Evolutionary conservation across 2,329 filamentous ascomycete genomes (phyloP).

Genomic region (Phialocephala subalpina): DNA sequence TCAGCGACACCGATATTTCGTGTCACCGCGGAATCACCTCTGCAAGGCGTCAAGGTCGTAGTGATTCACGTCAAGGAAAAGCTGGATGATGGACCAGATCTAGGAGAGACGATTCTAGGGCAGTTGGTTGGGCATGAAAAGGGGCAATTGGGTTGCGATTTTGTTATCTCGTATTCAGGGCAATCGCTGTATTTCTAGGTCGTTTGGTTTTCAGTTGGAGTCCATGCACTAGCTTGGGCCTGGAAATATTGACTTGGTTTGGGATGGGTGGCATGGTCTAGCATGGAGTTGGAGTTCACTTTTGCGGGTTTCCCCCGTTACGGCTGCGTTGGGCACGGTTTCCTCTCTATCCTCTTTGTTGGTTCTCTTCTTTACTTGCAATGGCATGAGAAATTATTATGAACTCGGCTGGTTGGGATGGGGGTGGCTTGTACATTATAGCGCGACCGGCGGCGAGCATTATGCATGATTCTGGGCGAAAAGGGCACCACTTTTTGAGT

Average conservation of each 20-base stretch:
- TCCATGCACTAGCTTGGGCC: neutral
- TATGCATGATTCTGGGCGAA: neutral
- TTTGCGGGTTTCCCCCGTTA: neutral
- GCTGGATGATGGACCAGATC: conserved; percentile 72
- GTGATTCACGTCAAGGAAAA: conserved; percentile 96
- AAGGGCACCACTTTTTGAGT: conserved; percentile 15
- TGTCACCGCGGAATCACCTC: conserved; percentile 33
- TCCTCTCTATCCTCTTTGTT: neutral
- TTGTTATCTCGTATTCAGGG: conserved; percentile 74
- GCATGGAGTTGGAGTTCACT: neutral
- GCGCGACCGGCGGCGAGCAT: neutral
- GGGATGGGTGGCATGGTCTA: neutral
- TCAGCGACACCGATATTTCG: neutral
- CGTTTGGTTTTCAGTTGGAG: neutral
- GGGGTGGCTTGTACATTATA: neutral
- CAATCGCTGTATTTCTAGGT: conserved; percentile 55
- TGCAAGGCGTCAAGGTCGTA: conserved; percentile 80
- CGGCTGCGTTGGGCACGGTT: neutral
- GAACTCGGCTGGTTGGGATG: neutral
- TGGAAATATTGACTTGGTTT: neutral
- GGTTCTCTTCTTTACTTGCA: neutral
- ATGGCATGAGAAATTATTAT: conserved; percentile 7
- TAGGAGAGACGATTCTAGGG: conserved; percentile 71
- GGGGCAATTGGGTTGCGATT: conserved; percentile 75
- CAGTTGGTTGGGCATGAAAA: conserved; percentile 70